A percentile compares a stretch with the other conserved stretches of the same genome.
phyloP scores from a whole-genome alignment of 371 early-diverging fungal genomes.

The Syncephalastrum sp. region DNA sequence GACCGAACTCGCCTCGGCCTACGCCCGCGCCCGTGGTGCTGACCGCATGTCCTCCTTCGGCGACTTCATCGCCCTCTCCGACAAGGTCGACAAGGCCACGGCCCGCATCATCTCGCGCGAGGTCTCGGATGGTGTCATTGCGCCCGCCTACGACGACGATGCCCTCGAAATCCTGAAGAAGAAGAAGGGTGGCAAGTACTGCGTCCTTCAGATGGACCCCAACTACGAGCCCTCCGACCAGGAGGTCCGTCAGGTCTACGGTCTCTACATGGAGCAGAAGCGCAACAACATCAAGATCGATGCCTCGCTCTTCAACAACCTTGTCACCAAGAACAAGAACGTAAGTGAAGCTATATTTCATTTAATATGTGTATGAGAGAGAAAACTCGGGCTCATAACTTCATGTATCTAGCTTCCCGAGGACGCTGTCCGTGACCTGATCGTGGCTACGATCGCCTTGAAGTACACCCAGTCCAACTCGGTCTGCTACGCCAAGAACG shows the following conservation, averaged over 20 bases:
- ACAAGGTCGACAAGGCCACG: constrained; percentile 88
- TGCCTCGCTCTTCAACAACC: constrained; percentile 72
- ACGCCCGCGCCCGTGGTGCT: constrained; percentile 89
- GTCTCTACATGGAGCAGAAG: constrained; percentile 86
- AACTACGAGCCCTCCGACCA: constrained; percentile 78
- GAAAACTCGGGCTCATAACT: constrained; percentile 2
- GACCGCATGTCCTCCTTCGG: constrained; percentile 99
- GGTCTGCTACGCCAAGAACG: constrained; percentile 96
- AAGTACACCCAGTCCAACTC: constrained; percentile 99
- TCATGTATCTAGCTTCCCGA: constrained; percentile 53
- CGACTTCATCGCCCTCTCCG: constrained; percentile 95
- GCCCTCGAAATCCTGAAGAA: constrained; percentile 88
- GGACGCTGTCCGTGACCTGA: constrained; percentile 77
- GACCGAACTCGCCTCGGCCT: constrained; percentile 78
- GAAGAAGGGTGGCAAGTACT: constrained; percentile 98
- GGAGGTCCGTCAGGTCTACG: constrained; percentile 95
- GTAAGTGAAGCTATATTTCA: constrained; percentile 36
- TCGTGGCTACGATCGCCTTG: constrained; percentile 95
- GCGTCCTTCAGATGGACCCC: constrained; percentile 91
- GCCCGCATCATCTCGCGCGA: constrained; percentile 94
- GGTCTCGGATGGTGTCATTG: constrained; percentile 96
- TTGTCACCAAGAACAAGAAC: constrained; percentile 80
- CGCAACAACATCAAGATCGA: constrained; percentile 84
- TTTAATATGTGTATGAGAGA: neutral
- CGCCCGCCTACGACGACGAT: constrained; percentile 84